phyloP scores from a whole-genome alignment of 208 protist species.

The Acanthamoeba castellanii region DNA sequence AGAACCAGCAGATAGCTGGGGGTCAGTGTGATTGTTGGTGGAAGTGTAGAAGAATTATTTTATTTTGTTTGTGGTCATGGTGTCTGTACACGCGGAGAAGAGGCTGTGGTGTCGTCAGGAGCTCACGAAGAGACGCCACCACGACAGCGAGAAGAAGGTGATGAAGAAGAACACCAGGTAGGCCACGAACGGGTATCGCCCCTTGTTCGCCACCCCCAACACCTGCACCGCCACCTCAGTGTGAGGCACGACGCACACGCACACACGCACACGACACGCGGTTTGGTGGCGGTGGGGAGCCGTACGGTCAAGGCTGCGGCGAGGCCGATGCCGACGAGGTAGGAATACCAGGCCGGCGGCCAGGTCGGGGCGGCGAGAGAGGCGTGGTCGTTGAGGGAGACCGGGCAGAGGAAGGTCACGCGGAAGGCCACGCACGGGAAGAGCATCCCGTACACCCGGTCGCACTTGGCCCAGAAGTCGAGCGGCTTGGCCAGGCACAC shows the following conservation, averaged over 20 bases:
- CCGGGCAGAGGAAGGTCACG: conserved; percentile 28
- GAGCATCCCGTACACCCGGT: conserved; percentile 81
- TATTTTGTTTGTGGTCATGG: too few species aligned
- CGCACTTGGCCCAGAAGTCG: conserved; percentile 84
- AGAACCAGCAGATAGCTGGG: too few species aligned
- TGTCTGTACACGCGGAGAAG: too few species aligned
- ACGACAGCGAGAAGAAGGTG: conserved; percentile 49
- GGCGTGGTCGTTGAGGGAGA: neutral
- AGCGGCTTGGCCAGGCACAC: conserved; percentile 79
- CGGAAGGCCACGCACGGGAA: conserved; percentile 69
- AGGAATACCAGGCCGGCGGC: neutral
- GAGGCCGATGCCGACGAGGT: neutral
- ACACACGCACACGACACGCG: neutral
- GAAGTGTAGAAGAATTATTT: too few species aligned
- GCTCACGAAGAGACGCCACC: conserved; percentile 30
- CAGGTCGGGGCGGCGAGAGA: neutral
- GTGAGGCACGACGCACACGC: neutral
- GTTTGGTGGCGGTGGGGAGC: too few species aligned
- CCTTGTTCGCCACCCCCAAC: conserved; percentile 49
- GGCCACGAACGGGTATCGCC: conserved; percentile 22
- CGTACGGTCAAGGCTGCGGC: neutral
- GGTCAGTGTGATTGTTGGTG: too few species aligned
- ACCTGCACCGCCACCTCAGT: neutral
- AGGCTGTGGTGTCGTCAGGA: neutral
- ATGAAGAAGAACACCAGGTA: conserved; percentile 56